phyloP scores from a whole-genome alignment of 2,329 filamentous ascomycete species.

The Bipolaris cookei region DNA sequence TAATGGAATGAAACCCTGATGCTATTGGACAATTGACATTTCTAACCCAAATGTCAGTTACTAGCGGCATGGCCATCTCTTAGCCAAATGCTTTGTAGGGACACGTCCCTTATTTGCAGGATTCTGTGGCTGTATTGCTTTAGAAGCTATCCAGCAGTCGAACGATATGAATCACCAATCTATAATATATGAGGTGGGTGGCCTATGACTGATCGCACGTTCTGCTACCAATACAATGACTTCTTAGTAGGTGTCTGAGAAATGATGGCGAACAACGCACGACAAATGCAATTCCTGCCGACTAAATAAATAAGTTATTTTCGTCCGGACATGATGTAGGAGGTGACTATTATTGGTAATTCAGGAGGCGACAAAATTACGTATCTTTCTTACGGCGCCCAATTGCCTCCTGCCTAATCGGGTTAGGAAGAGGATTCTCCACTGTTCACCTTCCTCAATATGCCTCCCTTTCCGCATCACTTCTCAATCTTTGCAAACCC shows the following conservation, averaged over 20 bases:
- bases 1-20: too few relatives aligned
- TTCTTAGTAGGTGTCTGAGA: neutral
- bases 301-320: neutral
- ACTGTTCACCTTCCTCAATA: constrained; percentile 13
- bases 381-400: constrained; percentile 9
- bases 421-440: constrained; percentile 5
- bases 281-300: neutral
- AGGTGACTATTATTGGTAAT: neutral
- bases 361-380: constrained; percentile 9
- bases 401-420: constrained; percentile 14
- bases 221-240: neutral
- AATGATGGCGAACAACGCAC: neutral
- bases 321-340: neutral
- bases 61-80: neutral
- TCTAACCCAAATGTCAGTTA: neutral
- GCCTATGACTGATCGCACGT: neutral
- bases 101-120: neutral
- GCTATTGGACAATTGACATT: neutral
- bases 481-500: constrained; percentile 1
- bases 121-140: neutral
- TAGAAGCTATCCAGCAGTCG: neutral
- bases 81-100: neutral
- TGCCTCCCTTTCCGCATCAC: constrained; percentile 1
- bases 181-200: neutral
- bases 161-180: neutral